phyloP scores from a whole-genome alignment of 2,329 filamentous ascomycete genomes.

The Aspergillus thermomutatus region DNA sequence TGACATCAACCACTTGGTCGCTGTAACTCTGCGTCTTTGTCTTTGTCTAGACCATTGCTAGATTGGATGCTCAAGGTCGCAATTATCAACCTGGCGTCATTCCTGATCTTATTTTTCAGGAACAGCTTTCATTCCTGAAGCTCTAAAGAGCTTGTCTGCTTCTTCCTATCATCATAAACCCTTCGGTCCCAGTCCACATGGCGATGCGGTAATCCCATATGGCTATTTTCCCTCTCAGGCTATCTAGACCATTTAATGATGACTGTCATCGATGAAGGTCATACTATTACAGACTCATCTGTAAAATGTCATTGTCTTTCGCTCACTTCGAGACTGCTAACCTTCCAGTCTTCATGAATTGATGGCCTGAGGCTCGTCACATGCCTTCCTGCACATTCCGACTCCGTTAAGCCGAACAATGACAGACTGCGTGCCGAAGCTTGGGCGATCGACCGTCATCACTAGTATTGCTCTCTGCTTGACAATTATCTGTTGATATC shows the following conservation, averaged over 20 bases:
- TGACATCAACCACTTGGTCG: slow-evolving; percentile 18
- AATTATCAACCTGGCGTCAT: neutral
- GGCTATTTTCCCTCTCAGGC: neutral
- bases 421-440: neutral
- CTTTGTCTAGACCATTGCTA: neutral
- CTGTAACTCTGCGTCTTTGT: neutral
- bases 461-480: neutral
- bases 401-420: slow-evolving; percentile 7
- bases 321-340: neutral
- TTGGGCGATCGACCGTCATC: neutral
- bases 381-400: slow-evolving; percentile 12
- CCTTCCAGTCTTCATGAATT: neutral
- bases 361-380: slow-evolving; percentile 13
- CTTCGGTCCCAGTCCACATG: neutral
- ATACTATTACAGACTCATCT: neutral
- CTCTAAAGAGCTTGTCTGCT: neutral
- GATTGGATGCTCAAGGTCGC: neutral
- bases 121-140: neutral
- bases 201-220: neutral
- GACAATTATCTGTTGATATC: neutral
- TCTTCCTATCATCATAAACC: neutral
- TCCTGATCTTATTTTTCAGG: neutral
- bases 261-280: neutral
- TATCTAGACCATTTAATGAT: neutral
- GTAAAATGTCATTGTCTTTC: neutral